Conservation (phyloP, 2,329 filamentous ascomycete genomes). For the Leptographium wingfieldii region DNA sequence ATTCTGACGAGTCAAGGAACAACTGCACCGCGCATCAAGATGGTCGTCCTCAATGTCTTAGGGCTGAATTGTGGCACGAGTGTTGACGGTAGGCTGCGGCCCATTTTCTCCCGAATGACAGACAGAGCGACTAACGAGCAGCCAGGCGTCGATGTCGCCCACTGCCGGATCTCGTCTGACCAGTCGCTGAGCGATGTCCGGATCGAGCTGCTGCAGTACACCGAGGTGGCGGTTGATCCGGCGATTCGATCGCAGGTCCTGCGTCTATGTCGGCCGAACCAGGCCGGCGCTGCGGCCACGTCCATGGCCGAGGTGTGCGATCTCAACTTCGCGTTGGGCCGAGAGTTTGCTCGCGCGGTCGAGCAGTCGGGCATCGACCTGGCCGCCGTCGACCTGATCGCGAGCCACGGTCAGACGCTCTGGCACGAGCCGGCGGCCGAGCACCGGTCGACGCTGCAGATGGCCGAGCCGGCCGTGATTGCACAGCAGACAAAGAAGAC, state of each 20-base stretch:
- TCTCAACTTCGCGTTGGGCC: constrained; percentile 1
- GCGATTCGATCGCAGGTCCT: not conserved
- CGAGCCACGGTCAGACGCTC: constrained; percentile 1
- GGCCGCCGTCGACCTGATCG: not conserved
- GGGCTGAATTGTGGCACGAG: constrained; percentile 1
- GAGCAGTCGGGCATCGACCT: not conserved
- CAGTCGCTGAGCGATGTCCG: not conserved
- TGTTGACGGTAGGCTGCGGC: not conserved
- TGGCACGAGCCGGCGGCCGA: not conserved
- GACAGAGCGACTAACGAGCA: too few relatives aligned
- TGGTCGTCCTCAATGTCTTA: not conserved
- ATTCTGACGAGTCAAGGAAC: not conserved
- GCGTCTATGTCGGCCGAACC: not conserved
- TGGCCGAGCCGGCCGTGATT: constrained; percentile 1
- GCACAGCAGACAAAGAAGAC: not conserved
- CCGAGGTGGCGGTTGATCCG: not conserved
- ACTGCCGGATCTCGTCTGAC: not conserved
- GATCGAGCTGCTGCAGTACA: not conserved
- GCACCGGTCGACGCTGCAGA: not conserved
- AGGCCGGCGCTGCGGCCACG: not conserved
- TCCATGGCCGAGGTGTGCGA: constrained; percentile 2
- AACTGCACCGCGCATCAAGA: not conserved
- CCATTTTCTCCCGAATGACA: not conserved
- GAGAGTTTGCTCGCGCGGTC: constrained; percentile 1
- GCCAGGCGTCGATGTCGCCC: constrained; percentile 1